Base-by-base conservation (phyloP, 129 eudicot species). In the Escallonia herrerae region DNA sequence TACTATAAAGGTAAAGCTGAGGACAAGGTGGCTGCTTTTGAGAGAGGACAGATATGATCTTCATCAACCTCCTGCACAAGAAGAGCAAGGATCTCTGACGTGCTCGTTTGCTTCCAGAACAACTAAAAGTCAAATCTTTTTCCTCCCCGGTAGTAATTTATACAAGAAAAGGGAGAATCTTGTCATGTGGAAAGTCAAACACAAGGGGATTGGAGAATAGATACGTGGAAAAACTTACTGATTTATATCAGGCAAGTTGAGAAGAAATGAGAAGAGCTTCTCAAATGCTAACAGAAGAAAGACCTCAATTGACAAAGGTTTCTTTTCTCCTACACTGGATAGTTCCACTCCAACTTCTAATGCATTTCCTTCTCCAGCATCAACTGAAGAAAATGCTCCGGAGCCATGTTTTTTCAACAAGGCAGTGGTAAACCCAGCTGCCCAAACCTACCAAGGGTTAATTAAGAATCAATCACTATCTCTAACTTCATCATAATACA, bases 351-450 rank as follows among this genome's bases (percentile, higher is more conserved):
- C 71, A 49, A 44, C 69, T 70, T 67, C 75, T 62, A 61, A n/a
- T 57, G 38, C 66, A 66, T 64, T 54, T 45, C 41, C 59, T 72
- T 65, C 81, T 69, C 43, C 71, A 14, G 77, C 48, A 45, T 79
- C 84, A 15, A 55, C 62, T 15, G 80, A 79, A 58, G 95, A 59
- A 48, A 80, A 72, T 69, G 84, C 80, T 14, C 82, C 78, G 48
- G 96, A 79, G 62, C 86, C 88, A 62, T 81, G 82, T 60, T 88
- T 93, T 81, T 88, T 79, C 60, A 93, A 77, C 76, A 93, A 38
- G 14, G 98, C 98, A 37, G 98, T 74, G 63, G 86, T 65, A 58
- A 93, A 93, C 61, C 98, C 98, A 77, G 95, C 96, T 40, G 98
- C 95, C 91, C 91, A 93, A 12, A 91, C 95, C 98, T 88, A 58